Evolutionary conservation across 2,329 filamentous ascomycete species (phyloP), one percentile per base, ranked within the genome.

Genomic region (Akanthomyces lecanii): DNA sequence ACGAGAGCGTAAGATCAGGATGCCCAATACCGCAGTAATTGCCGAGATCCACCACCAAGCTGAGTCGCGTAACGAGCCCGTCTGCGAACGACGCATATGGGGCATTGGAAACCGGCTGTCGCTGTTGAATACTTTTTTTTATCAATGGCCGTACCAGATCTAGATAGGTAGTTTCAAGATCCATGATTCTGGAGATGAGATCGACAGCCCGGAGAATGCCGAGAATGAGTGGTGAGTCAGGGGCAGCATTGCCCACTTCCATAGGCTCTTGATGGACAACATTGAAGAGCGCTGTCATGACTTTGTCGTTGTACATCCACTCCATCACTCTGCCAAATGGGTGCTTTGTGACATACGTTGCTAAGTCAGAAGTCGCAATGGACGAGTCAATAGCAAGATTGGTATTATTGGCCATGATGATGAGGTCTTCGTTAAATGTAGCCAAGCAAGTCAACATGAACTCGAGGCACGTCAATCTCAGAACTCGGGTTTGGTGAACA

Each of bases 291-390:
- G 89, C 85, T 67, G 85, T 85, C 69, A 96, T 86, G 25, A 97
- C 91, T 67, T 89, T 91, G 70, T 96, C 91, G 72, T 96, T 97
- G 75, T 96, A 97, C 76, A 99, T 85, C 92, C 95, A 98, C 72
- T 99, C 95, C 90, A 98, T 97, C 18, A 96, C 89, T 64, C 96
- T 87, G 3, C 91, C 88, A 71, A 98, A 99, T 0, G 96, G 94
- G 76, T 99, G 96, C 60, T 97, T 83, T 28, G 87, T 86, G 64
- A 95, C 87, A 72, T 99, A 99, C 6, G 85, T 83, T 56, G 87
- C 85, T 5, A 98, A 80, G 62, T 90, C 90, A 3, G 88, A 89
- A 4, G 91, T 83, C 48, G 83, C 83, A 67, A 96, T 91, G 18
- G 89, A 85, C 11, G 83, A 78, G 72, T 97, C 92, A 18, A 96